A percentile compares a stretch with the other conserved stretches of the same genome.
Conservation (phyloP, 768 basidiomycete species). For the Kockovaella imperatae region DNA sequence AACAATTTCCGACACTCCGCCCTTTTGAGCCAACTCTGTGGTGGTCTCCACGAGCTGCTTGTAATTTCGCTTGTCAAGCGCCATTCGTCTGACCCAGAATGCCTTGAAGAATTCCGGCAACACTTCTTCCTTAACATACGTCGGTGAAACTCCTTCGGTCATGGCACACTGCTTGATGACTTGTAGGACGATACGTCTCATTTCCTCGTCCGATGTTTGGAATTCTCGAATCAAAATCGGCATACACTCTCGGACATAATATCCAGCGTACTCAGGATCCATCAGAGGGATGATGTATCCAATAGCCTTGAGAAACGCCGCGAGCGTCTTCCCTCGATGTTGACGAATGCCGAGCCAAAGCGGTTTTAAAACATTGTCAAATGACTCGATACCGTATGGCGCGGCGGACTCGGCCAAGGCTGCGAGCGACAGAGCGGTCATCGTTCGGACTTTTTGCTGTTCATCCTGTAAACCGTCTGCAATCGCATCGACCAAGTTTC, state of each 20-base stretch:
- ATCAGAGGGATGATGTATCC: conserved; percentile 99
- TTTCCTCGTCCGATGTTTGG: conserved; percentile 98
- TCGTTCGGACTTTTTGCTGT: conserved; percentile 91
- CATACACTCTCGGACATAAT: conserved; percentile 84
- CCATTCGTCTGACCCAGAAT: conserved; percentile 93
- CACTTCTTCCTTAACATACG: conserved; percentile 95
- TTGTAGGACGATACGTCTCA: conserved; percentile 99
- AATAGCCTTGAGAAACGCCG: conserved; percentile 93
- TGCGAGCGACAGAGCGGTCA: conserved; percentile 86
- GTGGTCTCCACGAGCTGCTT: conserved; percentile 97
- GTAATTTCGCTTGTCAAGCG: conserved; percentile 90
- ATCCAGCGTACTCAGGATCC: conserved; percentile 99
- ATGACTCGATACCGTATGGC: conserved; percentile 98
- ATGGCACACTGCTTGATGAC: conserved; percentile 98
- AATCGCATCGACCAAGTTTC: conserved; percentile 92
- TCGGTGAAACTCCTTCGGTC: conserved; percentile 92
- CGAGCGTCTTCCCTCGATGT: conserved; percentile 88
- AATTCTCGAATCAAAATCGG: conserved; percentile 68
- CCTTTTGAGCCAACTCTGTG: conserved; percentile 93
- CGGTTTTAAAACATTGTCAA: conserved; percentile 92
- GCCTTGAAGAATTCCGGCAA: conserved; percentile 98
- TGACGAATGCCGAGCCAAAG: conserved; percentile 89
- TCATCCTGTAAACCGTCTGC: conserved; percentile 88
- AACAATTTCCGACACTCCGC: conserved; percentile 93
- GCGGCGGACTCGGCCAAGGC: conserved; percentile 95